Conservation (phyloP, 768 basidiomycete genomes). For the Leccinum fibrillosum region DNA sequence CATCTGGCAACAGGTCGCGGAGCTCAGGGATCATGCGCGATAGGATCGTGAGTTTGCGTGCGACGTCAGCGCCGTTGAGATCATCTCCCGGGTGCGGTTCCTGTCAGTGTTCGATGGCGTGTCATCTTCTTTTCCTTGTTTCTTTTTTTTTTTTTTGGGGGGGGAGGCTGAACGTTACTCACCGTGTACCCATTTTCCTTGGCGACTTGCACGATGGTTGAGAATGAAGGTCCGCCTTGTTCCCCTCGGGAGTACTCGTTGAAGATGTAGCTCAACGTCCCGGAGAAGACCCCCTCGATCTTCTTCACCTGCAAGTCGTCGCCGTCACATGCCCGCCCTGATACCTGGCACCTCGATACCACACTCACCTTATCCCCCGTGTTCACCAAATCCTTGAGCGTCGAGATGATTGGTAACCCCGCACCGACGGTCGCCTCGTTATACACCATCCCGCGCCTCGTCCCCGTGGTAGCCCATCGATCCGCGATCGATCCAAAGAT, state of each 20-base stretch:
- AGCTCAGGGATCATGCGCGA: slow-evolving; percentile 66
- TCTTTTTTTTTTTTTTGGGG: background rate
- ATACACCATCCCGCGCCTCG: slow-evolving; percentile 55
- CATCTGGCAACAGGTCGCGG: slow-evolving; percentile 59
- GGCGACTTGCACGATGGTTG: slow-evolving; percentile 83
- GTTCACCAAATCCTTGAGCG: slow-evolving; percentile 85
- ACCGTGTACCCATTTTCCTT: slow-evolving; percentile 96
- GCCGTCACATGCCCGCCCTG: background rate
- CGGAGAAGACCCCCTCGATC: slow-evolving; percentile 97
- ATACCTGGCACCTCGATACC: background rate
- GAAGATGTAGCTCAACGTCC: slow-evolving; percentile 99
- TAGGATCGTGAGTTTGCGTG: slow-evolving; percentile 94
- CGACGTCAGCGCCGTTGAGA: slow-evolving; percentile 94
- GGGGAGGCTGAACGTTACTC: slow-evolving; percentile 11
- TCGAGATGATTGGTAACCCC: slow-evolving; percentile 87
- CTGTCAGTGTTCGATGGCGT: slow-evolving; percentile 44
- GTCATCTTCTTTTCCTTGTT: background rate
- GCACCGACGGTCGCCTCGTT: slow-evolving; percentile 96
- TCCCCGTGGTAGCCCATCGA: background rate
- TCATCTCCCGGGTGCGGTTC: slow-evolving; percentile 98
- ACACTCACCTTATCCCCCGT: slow-evolving; percentile 84
- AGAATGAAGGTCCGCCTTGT: slow-evolving; percentile 72
- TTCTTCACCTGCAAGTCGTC: slow-evolving; percentile 56
- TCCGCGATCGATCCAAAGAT: slow-evolving; percentile 50
- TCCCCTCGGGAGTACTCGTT: slow-evolving; percentile 84